These are phyloP conservation scores for Hypoxylon sp. DNA, from an alignment of 2,329 filamentous ascomycete genomes.

Conservation along the genomic window DNA sequence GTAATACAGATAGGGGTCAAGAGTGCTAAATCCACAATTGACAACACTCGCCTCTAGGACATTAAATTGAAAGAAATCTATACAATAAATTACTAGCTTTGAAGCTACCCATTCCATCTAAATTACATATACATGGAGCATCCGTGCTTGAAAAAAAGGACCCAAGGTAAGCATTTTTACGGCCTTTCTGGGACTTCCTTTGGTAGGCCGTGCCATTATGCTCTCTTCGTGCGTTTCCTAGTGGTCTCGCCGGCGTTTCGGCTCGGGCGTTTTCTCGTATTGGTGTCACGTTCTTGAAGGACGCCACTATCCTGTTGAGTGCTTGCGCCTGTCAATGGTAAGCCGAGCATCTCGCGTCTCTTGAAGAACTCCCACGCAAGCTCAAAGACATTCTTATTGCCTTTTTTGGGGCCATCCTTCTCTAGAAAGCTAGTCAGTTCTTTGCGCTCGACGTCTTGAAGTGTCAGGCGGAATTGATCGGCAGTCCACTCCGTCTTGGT, in stretches of 20 bases:
- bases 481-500: conserved; percentile 20
- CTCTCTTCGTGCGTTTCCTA: conserved; percentile 17
- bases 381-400: conserved; percentile 4
- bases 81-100: not conserved
- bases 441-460: conserved; percentile 5
- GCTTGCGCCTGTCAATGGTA: not conserved
- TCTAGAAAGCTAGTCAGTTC: conserved; percentile 24
- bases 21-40: too few relatives aligned
- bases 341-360: conserved; percentile 33
- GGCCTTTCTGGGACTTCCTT: not conserved
- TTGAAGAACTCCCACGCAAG: conserved; percentile 40
- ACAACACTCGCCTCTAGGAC: not conserved
- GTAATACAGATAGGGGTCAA: too few relatives aligned
- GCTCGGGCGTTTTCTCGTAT: conserved; percentile 10
- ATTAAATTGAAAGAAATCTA: not conserved
- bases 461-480: conserved; percentile 23
- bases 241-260: not conserved
- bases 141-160: not conserved
- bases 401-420: conserved; percentile 16
- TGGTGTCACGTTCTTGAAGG: conserved; percentile 12
- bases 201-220: not conserved
- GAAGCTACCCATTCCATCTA: not conserved
- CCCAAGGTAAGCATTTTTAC: too few relatives aligned
- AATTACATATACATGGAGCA: not conserved
- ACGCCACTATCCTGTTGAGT: not conserved